phyloP scores from a whole-genome alignment of 2,329 filamentous ascomycete genomes.

The Lecanicillium sp. region DNA sequence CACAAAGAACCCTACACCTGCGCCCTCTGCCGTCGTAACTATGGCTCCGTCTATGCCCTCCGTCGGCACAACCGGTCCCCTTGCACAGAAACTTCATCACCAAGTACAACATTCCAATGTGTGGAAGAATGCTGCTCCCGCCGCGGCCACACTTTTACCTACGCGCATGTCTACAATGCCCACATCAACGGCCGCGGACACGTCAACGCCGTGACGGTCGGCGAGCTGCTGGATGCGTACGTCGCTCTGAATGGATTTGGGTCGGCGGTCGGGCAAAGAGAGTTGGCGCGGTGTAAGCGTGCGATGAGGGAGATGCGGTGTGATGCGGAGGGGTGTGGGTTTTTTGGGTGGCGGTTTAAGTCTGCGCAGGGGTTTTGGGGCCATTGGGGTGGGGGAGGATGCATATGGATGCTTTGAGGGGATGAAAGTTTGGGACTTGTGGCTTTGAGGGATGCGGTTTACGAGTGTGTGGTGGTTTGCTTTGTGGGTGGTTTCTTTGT shows the following conservation, averaged over 20 bases:
- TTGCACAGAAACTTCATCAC: too few species aligned
- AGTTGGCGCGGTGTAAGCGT: neutral
- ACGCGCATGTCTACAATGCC: neutral
- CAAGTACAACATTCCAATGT: too few species aligned
- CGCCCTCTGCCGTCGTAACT: too few species aligned
- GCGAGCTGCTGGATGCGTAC: neutral
- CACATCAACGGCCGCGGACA: neutral
- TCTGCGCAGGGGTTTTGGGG: neutral
- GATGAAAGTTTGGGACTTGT: too few species aligned
- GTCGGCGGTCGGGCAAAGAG: too few species aligned
- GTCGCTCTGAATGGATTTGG: neutral
- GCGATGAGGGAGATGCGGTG: slow-evolving; percentile 3
- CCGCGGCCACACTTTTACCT: neutral
- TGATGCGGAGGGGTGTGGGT: neutral
- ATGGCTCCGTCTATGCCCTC: too few species aligned
- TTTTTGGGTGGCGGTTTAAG: neutral
- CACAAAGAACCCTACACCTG: slow-evolving; percentile 6
- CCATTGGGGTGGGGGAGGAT: neutral
- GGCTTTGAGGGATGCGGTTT: neutral
- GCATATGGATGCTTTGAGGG: neutral
- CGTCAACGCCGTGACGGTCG: neutral
- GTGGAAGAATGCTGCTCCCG: too few species aligned
- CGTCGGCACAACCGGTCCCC: too few species aligned
- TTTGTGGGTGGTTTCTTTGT: neutral
- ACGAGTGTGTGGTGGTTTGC: neutral